Conservation (phyloP, 2,329 filamentous ascomycete species). For the Aspergillus texensis region DNA sequence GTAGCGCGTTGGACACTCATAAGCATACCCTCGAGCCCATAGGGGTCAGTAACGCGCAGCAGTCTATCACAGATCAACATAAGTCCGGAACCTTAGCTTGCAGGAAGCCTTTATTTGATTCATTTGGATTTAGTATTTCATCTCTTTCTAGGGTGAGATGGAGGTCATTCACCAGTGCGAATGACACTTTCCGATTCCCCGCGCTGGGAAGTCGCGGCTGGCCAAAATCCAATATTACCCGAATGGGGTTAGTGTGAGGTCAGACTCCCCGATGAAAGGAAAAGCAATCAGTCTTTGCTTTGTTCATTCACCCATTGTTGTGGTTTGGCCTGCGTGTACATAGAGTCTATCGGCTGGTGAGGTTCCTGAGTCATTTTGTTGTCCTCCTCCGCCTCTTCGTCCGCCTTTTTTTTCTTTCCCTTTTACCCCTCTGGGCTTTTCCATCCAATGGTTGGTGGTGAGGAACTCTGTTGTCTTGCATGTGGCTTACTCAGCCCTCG, state of each 20-base stretch:
- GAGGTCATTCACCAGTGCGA: background rate
- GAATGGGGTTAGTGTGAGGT: slow-evolving; percentile 3
- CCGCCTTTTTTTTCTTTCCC: background rate
- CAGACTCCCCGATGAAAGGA: background rate
- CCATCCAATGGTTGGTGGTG: background rate
- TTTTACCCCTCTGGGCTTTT: background rate
- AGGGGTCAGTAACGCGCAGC: background rate
- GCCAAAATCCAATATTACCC: slow-evolving; percentile 8
- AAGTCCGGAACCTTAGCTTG: slow-evolving; percentile 8
- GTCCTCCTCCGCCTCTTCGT: background rate
- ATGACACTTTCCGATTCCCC: background rate
- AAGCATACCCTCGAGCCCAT: slow-evolving; percentile 1
- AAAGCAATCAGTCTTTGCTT: background rate
- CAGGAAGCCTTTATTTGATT: slow-evolving; percentile 1
- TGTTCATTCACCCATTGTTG: background rate
- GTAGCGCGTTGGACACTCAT: background rate
- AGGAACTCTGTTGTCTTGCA: background rate
- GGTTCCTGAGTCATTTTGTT: background rate
- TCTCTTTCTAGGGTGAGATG: background rate
- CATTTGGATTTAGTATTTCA: background rate
- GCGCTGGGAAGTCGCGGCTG: background rate
- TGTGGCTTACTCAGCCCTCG: background rate
- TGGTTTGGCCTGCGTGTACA: background rate
- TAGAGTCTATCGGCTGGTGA: background rate
- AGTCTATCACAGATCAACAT: slow-evolving; percentile 1